A percentile compares a stretch with the other conserved stretches of the same genome.
These are phyloP conservation scores for Leptographium wingfieldii DNA, from an alignment of 2,329 filamentous ascomycete genomes.

Conservation along the genomic window DNA sequence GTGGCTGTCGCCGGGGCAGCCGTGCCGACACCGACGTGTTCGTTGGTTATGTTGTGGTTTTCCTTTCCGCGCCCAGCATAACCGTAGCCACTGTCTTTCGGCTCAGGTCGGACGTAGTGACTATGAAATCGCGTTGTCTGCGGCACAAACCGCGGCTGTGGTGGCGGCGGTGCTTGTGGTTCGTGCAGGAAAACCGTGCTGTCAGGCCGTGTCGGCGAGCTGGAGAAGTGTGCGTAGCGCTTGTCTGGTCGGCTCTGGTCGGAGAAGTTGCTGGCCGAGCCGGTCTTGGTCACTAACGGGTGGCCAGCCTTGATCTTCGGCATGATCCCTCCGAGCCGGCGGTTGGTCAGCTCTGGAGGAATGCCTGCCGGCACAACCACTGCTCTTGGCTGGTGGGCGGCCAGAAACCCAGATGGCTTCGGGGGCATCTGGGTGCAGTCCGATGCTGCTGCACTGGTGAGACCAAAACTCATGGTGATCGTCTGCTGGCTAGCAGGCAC, in stretches of 20 bases:
- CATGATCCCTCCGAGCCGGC: conserved; percentile 27
- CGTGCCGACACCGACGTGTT: not conserved
- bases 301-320: conserved; percentile 16
- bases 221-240: conserved; percentile 45
- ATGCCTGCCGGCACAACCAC: conserved; percentile 14
- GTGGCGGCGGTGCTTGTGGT: not conserved
- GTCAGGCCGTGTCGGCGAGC: conserved; percentile 29
- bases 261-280: not conserved
- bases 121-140: not conserved
- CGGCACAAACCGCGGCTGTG: not conserved
- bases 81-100: not conserved
- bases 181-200: not conserved
- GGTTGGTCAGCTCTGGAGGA: conserved; percentile 20
- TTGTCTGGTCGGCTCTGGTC: conserved; percentile 20
- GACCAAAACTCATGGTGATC: conserved; percentile 4
- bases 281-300: not conserved
- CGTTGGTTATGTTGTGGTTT: not conserved
- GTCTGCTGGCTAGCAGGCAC: conserved; percentile 4
- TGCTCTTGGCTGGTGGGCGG: not conserved
- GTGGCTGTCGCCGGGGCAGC: not conserved
- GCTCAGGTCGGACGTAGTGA: not conserved
- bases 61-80: not conserved
- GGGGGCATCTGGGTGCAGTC: not conserved
- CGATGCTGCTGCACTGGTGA: not conserved
- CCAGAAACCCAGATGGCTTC: no score